phyloP scores from a whole-genome alignment of 2,329 filamentous ascomycete genomes.

The Lojkania enalia region DNA sequence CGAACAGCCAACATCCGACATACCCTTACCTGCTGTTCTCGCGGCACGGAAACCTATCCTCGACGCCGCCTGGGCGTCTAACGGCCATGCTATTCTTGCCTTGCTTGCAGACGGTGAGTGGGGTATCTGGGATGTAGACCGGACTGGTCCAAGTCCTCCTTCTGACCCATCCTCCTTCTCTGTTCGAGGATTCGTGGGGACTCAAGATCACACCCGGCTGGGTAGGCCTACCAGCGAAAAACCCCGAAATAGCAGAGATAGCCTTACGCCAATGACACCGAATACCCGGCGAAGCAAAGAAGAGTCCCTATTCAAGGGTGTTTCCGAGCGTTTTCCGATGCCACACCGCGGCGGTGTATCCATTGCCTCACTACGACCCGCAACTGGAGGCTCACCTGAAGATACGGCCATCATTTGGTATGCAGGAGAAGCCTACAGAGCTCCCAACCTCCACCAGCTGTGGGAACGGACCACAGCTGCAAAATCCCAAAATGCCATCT shows the following conservation, averaged over 20 bases:
- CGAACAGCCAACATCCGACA: constrained; percentile 30
- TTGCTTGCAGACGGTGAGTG: constrained; percentile 56
- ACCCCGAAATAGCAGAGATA: constrained; percentile 35
- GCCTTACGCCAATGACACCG: constrained; percentile 55
- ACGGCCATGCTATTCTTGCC: constrained; percentile 51
- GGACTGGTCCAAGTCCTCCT: constrained; percentile 35
- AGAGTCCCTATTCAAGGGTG: constrained; percentile 50
- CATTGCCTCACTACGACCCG: constrained; percentile 37
- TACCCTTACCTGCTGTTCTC: constrained; percentile 31
- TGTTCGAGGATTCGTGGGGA: constrained; percentile 42
- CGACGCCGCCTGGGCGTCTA: constrained; percentile 52
- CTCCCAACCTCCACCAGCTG: constrained; percentile 50
- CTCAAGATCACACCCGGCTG: constrained; percentile 25
- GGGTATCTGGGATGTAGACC: constrained; percentile 56
- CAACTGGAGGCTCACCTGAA: constrained; percentile 40
- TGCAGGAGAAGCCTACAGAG: constrained; percentile 48
- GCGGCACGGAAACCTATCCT: constrained; percentile 53
- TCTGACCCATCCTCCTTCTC: constrained; percentile 38
- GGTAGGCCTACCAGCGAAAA: constrained; percentile 34
- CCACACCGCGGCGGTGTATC: constrained; percentile 50
- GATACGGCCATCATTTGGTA: constrained; percentile 55
- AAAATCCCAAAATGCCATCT: constrained; percentile 39
- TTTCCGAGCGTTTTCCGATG: constrained; percentile 32
- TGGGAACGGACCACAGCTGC: constrained; percentile 48
- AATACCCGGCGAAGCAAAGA: constrained; percentile 53